phyloP scores from a whole-genome alignment of 345 rosid species.

The Salix koriyanagi region DNA sequence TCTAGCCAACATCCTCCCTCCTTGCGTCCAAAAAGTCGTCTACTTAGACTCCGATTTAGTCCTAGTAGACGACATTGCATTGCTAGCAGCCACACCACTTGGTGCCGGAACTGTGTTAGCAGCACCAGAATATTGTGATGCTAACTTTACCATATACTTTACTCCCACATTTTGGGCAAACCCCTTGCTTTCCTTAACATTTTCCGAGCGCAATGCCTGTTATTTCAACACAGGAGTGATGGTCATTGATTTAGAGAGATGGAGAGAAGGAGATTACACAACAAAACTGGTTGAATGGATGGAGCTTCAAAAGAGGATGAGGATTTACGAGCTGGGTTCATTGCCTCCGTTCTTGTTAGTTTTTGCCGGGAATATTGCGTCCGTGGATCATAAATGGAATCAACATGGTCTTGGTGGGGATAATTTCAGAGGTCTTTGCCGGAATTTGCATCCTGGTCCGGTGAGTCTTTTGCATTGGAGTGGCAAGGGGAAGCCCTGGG shows the following conservation, averaged over 20 bases:
- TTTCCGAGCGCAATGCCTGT: conserved; percentile 32
- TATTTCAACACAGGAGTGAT: conserved; percentile 45
- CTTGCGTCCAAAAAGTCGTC: conserved; percentile 23
- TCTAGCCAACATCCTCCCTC: conserved; percentile 33
- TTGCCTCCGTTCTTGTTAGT: conserved; percentile 40
- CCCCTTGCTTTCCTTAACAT: conserved; percentile 27
- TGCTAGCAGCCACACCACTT: conserved; percentile 28
- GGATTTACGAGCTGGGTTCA: conserved; percentile 45
- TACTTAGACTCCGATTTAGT: conserved; percentile 39
- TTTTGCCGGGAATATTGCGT: conserved; percentile 36
- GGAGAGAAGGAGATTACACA: conserved; percentile 38
- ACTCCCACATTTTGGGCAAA: conserved; percentile 41
- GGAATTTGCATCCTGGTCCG: conserved; percentile 42
- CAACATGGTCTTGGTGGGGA: conserved; percentile 46
- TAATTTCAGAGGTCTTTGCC: conserved; percentile 31
- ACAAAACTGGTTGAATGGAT: conserved; percentile 39
- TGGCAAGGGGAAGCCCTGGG: conserved; percentile 47
- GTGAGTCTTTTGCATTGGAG: conserved; percentile 47
- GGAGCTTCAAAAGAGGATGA: conserved; percentile 40
- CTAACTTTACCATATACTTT: conserved; percentile 35
- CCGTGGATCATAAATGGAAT: conserved; percentile 43
- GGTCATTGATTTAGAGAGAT: conserved; percentile 32
- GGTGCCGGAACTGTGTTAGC: conserved; percentile 26
- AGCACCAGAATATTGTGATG: conserved; percentile 42
- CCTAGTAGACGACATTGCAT: conserved; percentile 37